Base-by-base conservation (phyloP, 225 moss, liverwort and hornwort species). In the Polytrichum formosum region DNA sequence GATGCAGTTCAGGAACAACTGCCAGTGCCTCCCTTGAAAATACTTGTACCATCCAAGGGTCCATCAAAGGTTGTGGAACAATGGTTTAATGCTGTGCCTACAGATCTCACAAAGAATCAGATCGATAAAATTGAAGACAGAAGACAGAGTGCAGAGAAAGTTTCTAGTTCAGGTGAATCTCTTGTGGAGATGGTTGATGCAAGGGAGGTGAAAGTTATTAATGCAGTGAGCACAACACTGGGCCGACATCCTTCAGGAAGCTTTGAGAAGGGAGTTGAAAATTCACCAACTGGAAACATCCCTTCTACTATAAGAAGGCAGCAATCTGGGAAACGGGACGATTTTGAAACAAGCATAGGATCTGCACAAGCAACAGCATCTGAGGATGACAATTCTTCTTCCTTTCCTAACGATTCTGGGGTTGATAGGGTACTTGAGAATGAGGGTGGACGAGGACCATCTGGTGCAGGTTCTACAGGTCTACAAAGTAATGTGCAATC, bases 21-120 rank as follows among this genome's bases (percentile, higher is more conserved):
- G 64, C 77, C 76, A 53, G 79, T 81, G 9, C 81, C 79, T 53
- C 90, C 90, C 74, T 65, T 91, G 79, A 96, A 86, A 78, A 90
- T 91, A 73, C 91, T 83, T 67, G 33, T 83, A 68, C 90, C 83
- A 74, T 27, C 84, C 18, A 90, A 89, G 62, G 90, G 90, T 74
- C 90, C 93, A 69, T 68, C 82, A 67, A 96, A 86, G 75, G 85
- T 69, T 35, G 82, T 81, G 75, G 93, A 93, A 56, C 93, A 93
- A 78, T 85, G 88, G 56, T 93, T 85, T 60, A 90, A 86, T 72
- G 75, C 91, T 31, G 88, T 90, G 55, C 83, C 88, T 23, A 73
- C 83, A 26, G 81, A 80, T 31, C 64, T 72, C 18, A 74, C 80
- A 30, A 84, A 79, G 66, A 73, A 66, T 71, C 71, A 82, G 65